Evolutionary conservation across 768 basidiomycete species (phyloP).

Genomic region (Calvatia gigantea): DNA sequence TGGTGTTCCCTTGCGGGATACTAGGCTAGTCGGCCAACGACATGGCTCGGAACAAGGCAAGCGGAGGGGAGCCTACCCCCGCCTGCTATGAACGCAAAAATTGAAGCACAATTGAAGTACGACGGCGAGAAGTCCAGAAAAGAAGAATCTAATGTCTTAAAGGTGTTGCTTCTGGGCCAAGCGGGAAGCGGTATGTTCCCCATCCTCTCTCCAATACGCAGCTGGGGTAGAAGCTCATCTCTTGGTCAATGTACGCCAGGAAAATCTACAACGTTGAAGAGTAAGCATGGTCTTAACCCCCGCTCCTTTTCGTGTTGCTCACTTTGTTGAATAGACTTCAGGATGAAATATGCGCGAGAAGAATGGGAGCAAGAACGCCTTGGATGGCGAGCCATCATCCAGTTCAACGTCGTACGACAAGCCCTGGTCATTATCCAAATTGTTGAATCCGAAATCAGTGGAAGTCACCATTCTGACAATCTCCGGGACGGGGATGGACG

Average conservation of each 20-base stretch:
- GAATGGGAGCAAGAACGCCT: slow-evolving; percentile 67
- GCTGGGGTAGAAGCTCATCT: slow-evolving; percentile 1
- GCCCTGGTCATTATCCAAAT: slow-evolving; percentile 63
- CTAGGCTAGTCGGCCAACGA: neutral
- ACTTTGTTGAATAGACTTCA: slow-evolving; percentile 50
- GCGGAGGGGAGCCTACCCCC: neutral
- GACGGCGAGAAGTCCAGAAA: neutral
- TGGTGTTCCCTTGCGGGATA: neutral
- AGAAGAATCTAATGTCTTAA: slow-evolving; percentile 18
- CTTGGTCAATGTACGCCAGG: slow-evolving; percentile 34
- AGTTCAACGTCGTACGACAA: slow-evolving; percentile 75
- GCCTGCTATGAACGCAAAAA: neutral
- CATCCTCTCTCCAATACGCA: neutral
- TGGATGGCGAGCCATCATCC: slow-evolving; percentile 75
- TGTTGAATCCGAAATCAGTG: slow-evolving; percentile 47
- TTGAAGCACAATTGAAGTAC: neutral
- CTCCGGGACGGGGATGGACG: neutral
- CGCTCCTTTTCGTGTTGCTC: neutral
- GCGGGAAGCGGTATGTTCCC: slow-evolving; percentile 52
- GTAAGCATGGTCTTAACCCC: slow-evolving; percentile 29
- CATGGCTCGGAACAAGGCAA: neutral
- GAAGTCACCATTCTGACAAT: neutral
- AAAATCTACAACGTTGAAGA: slow-evolving; percentile 69
- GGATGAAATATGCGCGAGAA: slow-evolving; percentile 59
- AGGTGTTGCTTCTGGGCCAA: slow-evolving; percentile 61